These are phyloP conservation scores for Pestalotiopsis sp. DNA, from an alignment of 2,329 filamentous ascomycete species.

Conservation along the genomic window DNA sequence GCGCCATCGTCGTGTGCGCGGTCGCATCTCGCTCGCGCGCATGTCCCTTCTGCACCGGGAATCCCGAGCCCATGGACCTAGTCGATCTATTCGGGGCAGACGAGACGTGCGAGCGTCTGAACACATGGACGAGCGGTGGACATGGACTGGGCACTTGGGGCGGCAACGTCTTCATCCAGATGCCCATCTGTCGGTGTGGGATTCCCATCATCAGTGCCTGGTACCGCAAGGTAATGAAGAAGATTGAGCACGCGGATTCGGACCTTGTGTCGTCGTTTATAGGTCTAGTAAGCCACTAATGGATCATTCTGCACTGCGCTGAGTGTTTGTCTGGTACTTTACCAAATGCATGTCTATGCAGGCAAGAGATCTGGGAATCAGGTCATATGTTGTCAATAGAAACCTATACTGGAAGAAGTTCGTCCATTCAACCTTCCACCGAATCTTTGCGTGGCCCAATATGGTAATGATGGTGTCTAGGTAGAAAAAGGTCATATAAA, in stretches of 20 bases:
- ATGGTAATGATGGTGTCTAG: too few relatives aligned
- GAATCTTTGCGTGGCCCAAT: too few relatives aligned
- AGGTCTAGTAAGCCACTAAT: not conserved
- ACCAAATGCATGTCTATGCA: too few relatives aligned
- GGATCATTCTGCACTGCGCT: not conserved
- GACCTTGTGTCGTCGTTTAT: not conserved
- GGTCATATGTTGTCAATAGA: too few relatives aligned
- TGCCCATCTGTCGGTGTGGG: not conserved
- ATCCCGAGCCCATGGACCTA: not conserved
- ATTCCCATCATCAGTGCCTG: not conserved
- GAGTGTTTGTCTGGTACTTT: too few relatives aligned
- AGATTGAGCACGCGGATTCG: not conserved
- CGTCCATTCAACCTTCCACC: too few relatives aligned
- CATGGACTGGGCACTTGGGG: not conserved
- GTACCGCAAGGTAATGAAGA: not conserved
- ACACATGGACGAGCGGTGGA: not conserved
- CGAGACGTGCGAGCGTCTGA: not conserved
- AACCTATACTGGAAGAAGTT: too few relatives aligned
- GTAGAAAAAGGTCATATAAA: too few relatives aligned
- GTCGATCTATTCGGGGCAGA: not conserved
- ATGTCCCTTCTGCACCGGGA: not conserved
- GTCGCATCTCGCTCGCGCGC: not conserved
- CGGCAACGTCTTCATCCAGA: not conserved
- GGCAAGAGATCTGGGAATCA: too few relatives aligned
- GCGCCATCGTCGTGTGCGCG: not conserved